Base-by-base conservation (phyloP, 176 grass and related monocot genomes). In the Juncus inflexus region DNA sequence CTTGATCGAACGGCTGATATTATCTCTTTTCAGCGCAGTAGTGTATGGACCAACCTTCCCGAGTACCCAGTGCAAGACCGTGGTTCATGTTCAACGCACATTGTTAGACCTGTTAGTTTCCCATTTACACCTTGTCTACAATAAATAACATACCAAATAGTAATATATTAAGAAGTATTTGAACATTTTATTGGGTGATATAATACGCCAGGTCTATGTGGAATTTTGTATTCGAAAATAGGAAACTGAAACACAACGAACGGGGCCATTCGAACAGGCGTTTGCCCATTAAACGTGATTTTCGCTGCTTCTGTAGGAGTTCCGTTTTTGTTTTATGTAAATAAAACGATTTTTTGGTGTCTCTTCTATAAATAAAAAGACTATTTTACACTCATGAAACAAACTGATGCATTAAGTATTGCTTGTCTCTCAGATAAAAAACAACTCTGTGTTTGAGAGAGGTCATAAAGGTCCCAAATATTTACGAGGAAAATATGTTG, bases 191-290 rank as follows among this genome's bases (percentile, higher is more conserved):
- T 12, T 4, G 53, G 53, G n/a, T n/a, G n/a, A 56, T 4, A 56
- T 3, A 15, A 56, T 7, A 3, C 9, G 12, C 3, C 53, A 4
- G 6, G 53, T 56, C 3, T 9, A 12, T 4, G 3, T 56, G 53
- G 53, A 56, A n/a, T n/a, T 56, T n/a, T n/a, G 53, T n/a, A 56
- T 56, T 3, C 3, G 12, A n/a, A 56, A 9, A n/a, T n/a, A 56
- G 12, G 53, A 56, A 56, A 56, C 53, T 4, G 53, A 56, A 56
- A 7, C 53, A 7, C 53, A 56, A 56, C 53, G 53, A 56, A 56
- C 53, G 53, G 53, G 53, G 53, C 53, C 53, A 9, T 12, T 15
- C 12, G n/a, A n/a, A n/a, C n/a, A n/a, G n/a, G n/a, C 9, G 12
- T 56, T 15, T 56, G 6, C 12, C 12, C 42, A 7, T 45, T 3